phyloP scores from a whole-genome alignment of 148 eudicot species.

The Vaccinium myrtillus region DNA sequence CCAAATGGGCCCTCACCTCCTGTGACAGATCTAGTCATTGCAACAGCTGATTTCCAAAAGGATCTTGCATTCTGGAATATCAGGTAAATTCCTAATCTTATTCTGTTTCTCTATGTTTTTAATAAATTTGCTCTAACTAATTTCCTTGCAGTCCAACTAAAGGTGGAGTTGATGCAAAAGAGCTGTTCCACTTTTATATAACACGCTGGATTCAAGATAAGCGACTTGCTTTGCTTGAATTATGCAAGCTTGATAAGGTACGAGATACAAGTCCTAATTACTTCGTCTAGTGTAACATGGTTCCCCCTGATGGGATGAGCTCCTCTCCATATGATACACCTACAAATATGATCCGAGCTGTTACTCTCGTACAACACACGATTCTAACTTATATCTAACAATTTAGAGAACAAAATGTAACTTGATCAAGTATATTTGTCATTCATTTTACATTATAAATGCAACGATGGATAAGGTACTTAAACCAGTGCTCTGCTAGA shows the following conservation, averaged over 20 bases:
- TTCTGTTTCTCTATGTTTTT: background rate
- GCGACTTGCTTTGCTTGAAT: slow-evolving; percentile 72
- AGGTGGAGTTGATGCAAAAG: slow-evolving; percentile 92
- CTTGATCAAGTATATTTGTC: too few species aligned
- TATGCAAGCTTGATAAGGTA: slow-evolving; percentile 85
- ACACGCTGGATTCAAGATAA: slow-evolving; percentile 84
- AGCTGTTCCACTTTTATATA: slow-evolving; percentile 78
- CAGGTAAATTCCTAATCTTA: slow-evolving; percentile 32
- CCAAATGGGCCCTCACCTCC: slow-evolving; percentile 74
- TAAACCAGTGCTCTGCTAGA: background rate
- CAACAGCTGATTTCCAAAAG: slow-evolving; percentile 84
- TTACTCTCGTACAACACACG: too few species aligned
- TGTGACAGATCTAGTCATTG: slow-evolving; percentile 75
- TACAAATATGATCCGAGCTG: too few species aligned
- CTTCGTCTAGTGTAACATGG: background rate
- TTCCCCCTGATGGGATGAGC: background rate
- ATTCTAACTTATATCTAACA: too few species aligned
- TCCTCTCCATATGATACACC: too few species aligned
- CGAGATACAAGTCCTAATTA: slow-evolving; percentile 39
- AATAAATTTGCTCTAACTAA: background rate
- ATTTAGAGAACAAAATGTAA: too few species aligned
- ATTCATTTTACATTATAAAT: too few species aligned
- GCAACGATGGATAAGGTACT: background rate
- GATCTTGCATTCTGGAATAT: slow-evolving; percentile 76
- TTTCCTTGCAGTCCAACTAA: slow-evolving; percentile 55